Evolutionary conservation across 306 rosid species (phyloP).

Genomic region (Potentilla sterilis): DNA sequence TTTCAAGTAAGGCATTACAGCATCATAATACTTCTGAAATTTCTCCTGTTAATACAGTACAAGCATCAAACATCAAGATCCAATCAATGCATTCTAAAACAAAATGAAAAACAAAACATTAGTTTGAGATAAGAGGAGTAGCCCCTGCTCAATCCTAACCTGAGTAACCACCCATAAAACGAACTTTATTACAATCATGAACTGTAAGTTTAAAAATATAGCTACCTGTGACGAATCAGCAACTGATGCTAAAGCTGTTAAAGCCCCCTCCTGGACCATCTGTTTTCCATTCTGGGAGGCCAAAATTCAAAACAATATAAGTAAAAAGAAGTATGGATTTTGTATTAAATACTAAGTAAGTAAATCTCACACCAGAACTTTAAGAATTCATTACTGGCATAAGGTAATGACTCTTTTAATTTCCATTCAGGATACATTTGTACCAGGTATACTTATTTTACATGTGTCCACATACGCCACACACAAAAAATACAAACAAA

Average conservation of each 20-base stretch:
- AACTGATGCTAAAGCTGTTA: slow-evolving; percentile 75
- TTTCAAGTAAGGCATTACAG: slow-evolving; percentile 93
- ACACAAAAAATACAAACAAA: not conserved
- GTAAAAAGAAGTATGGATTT: not conserved
- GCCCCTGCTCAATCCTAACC: not conserved
- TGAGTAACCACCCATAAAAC: not conserved
- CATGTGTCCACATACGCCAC: not conserved
- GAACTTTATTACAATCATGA: not conserved
- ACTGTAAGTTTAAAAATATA: not conserved
- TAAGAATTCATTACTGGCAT: not conserved
- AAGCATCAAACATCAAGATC: not conserved
- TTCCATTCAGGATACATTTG: not conserved
- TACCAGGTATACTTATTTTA: not conserved
- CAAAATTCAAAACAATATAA: not conserved
- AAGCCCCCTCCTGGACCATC: slow-evolving; percentile 75
- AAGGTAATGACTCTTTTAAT: not conserved
- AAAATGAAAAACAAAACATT: not conserved
- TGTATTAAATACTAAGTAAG: not conserved
- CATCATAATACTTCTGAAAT: slow-evolving; percentile 82
- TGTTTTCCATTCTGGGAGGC: slow-evolving; percentile 58
- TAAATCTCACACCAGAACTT: not conserved
- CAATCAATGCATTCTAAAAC: slow-evolving; percentile 8
- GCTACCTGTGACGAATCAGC: slow-evolving; percentile 85
- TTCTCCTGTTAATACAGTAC: slow-evolving; percentile 48
- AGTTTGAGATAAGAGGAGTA: not conserved